Conservation (phyloP, 345 rosid species). For the Aquilaria sinensis region DNA sequence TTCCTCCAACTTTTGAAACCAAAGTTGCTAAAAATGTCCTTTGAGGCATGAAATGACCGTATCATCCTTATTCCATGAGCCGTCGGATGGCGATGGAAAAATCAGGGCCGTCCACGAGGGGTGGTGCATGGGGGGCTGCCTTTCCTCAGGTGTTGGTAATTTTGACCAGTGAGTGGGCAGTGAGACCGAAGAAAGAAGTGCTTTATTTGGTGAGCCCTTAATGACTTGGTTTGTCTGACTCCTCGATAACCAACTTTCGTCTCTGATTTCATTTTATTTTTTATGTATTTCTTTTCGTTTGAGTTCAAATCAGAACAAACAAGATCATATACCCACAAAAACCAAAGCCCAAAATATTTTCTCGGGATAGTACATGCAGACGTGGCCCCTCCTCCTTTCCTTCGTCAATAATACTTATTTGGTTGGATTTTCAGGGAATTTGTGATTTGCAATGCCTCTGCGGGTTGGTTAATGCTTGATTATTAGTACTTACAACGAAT, state of each 20-base stretch:
- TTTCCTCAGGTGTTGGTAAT: constrained; percentile 14
- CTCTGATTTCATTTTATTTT: not conserved
- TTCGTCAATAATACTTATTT: no score
- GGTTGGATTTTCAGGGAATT: no score
- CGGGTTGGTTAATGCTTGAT: no score
- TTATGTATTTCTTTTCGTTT: not conserved
- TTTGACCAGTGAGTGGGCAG: constrained; percentile 22
- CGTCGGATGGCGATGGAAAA: constrained; percentile 3
- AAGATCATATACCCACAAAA: no score
- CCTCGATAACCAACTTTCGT: constrained; percentile 1
- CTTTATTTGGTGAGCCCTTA: not conserved
- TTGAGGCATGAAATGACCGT: not conserved
- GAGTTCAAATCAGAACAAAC: no score
- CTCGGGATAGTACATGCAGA: no score
- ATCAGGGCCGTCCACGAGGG: constrained; percentile 31
- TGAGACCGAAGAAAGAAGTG: not conserved
- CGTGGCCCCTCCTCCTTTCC: no score
- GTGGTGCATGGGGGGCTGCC: constrained; percentile 7
- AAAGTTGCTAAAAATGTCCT: constrained; percentile 11
- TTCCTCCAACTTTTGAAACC: not conserved
- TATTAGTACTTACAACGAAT: no score
- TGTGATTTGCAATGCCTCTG: no score
- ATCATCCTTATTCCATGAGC: constrained; percentile 2
- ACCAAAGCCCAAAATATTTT: no score
- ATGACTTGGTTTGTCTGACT: constrained; percentile 8